Conservation (phyloP, 2,329 filamentous ascomycete genomes). For the Dactylellina leptospora region DNA sequence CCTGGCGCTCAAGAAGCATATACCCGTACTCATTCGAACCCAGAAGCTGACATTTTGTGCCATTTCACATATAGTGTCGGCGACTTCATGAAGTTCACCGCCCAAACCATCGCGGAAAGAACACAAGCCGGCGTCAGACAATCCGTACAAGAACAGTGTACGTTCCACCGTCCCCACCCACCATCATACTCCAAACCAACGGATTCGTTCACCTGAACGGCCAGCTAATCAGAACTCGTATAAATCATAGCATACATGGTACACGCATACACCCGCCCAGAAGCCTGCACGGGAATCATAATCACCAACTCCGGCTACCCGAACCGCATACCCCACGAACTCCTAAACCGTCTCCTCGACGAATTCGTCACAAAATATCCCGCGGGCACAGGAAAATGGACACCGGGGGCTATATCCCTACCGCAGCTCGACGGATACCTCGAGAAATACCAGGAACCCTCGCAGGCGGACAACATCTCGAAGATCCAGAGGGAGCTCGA, state of each 20-base stretch:
- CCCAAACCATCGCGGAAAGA: conserved; percentile 85
- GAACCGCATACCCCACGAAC: conserved; percentile 80
- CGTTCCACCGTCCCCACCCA: not conserved
- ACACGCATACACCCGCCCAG: conserved; percentile 78
- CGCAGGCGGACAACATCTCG: conserved; percentile 88
- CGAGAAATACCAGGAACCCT: conserved; percentile 81
- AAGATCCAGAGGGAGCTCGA: conserved; percentile 97
- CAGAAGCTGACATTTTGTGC: conserved; percentile 7
- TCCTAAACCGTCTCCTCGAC: conserved; percentile 73
- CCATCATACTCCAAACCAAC: not conserved
- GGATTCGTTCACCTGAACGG: not conserved
- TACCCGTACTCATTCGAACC: not conserved
- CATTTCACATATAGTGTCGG: conserved; percentile 62
- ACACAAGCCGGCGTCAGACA: conserved; percentile 83
- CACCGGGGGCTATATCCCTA: conserved; percentile 64
- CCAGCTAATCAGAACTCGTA: not conserved
- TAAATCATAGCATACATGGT: conserved; percentile 71
- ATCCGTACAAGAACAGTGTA: conserved; percentile 83
- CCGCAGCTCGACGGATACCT: conserved; percentile 83
- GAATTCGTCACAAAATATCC: conserved; percentile 66
- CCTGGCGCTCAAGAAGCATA: not conserved
- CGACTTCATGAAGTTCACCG: conserved; percentile 84
- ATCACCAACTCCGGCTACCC: conserved; percentile 81
- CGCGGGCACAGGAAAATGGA: conserved; percentile 72
- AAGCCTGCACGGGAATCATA: conserved; percentile 78